These are phyloP conservation scores for Saccharomycopsis phalli DNA, from an alignment of 1,139 yeast species.

Conservation along the genomic window DNA sequence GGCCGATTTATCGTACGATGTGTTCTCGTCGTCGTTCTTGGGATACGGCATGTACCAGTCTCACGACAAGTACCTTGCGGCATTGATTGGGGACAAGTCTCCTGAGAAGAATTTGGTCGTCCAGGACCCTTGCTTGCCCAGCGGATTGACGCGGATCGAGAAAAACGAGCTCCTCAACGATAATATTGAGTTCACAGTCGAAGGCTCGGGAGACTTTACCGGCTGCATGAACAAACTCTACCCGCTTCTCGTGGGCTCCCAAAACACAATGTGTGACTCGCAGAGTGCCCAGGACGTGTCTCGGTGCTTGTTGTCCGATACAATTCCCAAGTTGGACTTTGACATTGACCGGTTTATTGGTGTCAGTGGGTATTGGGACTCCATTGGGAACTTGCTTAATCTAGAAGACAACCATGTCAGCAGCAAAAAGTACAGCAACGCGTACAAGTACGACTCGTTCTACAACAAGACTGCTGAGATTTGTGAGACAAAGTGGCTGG, in stretches of 20 bases:
- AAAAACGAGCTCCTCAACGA: constrained; percentile 13
- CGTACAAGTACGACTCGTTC: constrained; percentile 19
- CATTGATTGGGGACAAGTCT: constrained; percentile 25
- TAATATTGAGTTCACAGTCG: constrained; percentile 29
- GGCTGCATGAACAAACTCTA: constrained; percentile 45
- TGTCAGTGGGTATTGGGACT: constrained; percentile 78
- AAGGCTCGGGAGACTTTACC: constrained; percentile 55
- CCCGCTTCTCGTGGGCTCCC: constrained; percentile 38
- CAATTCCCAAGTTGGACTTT: constrained; percentile 61
- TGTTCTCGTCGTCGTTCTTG: constrained; percentile 65
- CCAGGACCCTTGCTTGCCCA: constrained; percentile 59
- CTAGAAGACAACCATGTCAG: constrained; percentile 27
- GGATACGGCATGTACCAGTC: constrained; percentile 77
- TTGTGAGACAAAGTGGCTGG: constrained; percentile 20
- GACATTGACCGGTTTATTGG: constrained; percentile 63
- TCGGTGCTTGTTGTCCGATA: constrained; percentile 42
- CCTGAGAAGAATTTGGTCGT: constrained; percentile 22
- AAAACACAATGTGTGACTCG: constrained; percentile 30
- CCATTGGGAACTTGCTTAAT: constrained; percentile 31
- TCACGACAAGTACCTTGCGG: constrained; percentile 39
- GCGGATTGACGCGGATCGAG: constrained; percentile 24
- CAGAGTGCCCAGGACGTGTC: constrained; percentile 26
- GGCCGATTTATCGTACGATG: constrained; percentile 35
- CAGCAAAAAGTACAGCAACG: constrained; percentile 17
- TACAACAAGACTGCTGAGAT: constrained; percentile 16